Percentiles rank a stretch among this genome's conserved stretches.
Evolutionary conservation across 176 grass and related monocot genomes (phyloP).

Genomic region (Zea luxurians): DNA sequence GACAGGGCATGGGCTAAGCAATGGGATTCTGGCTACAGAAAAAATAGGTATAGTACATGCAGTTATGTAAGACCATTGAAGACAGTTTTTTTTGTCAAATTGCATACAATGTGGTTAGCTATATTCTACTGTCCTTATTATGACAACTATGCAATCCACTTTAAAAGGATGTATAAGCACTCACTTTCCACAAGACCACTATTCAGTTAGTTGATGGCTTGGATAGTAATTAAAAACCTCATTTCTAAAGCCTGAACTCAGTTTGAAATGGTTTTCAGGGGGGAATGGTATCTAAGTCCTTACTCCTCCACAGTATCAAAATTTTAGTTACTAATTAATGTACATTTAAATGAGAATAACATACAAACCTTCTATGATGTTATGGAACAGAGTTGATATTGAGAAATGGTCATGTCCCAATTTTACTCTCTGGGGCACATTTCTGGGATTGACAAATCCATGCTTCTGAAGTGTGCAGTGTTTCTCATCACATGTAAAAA

Average conservation of each 20-base stretch:
- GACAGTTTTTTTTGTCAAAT: not conserved
- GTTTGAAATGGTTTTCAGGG: slow-evolving; percentile 19
- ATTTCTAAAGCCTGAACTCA: slow-evolving; percentile 6
- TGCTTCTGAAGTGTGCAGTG: slow-evolving; percentile 17
- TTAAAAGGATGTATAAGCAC: not conserved
- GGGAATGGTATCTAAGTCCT: not conserved
- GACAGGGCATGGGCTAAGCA: not conserved
- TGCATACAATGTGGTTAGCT: slow-evolving; percentile 4
- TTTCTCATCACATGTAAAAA: too few species aligned
- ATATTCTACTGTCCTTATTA: not conserved
- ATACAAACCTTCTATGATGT: not conserved
- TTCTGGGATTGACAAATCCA: slow-evolving; percentile 18
- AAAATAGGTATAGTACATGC: too few species aligned
- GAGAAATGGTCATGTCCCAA: not conserved
- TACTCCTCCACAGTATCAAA: not conserved
- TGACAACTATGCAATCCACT: not conserved
- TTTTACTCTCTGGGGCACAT: slow-evolving; percentile 4
- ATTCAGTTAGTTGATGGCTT: slow-evolving; percentile 1
- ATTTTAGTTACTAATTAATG: not conserved
- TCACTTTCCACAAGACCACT: not conserved
- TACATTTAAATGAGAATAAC: slow-evolving; percentile 1
- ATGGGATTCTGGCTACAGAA: slow-evolving; percentile 13
- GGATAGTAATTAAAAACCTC: not conserved
- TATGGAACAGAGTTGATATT: not conserved
- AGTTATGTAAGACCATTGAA: not conserved